phyloP scores from a whole-genome alignment of 306 rosid species.

The Cicer chorassanicum region DNA sequence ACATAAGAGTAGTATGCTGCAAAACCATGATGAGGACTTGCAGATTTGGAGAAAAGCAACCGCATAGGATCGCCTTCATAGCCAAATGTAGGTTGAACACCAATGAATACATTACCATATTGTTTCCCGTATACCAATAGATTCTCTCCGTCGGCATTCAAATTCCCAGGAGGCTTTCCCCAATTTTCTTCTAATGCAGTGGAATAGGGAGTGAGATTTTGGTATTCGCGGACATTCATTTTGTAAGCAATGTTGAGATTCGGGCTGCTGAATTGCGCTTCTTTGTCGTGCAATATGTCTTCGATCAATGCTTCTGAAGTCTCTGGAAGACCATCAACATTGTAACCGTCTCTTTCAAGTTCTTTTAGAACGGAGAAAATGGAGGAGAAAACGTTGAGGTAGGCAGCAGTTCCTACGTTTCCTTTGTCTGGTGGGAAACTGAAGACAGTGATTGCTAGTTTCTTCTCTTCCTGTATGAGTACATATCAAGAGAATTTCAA shows the following conservation, averaged over 20 bases:
- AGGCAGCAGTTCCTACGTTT: conserved; percentile 97
- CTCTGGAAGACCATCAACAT: conserved; percentile 90
- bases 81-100: conserved; percentile 97
- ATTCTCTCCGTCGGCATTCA: conserved; percentile 97
- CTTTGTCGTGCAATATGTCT: conserved; percentile 92
- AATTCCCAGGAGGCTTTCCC: conserved; percentile 97
- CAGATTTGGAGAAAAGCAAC: conserved; percentile 96
- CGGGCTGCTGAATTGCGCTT: conserved; percentile 98
- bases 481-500: conserved; percentile 34
- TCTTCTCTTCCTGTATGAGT: conserved; percentile 76
- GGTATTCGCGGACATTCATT: conserved; percentile 90
- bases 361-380: conserved; percentile 87
- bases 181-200: conserved; percentile 89
- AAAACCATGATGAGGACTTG: conserved; percentile 98
- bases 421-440: conserved; percentile 99
- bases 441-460: conserved; percentile 89
- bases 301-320: conserved; percentile 92
- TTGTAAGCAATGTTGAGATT: conserved; percentile 90
- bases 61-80: conserved; percentile 99
- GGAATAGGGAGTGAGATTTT: conserved; percentile 79
- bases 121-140: conserved; percentile 92
- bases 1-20: conserved; percentile 94
- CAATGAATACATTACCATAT: conserved; percentile 89
- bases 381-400: conserved; percentile 93
- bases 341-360: conserved; percentile 80